Evolutionary conservation across 2,329 filamentous ascomycete species (phyloP), one percentile per base, ranked within the genome.

Genomic region (Xylariaceae sp.): DNA sequence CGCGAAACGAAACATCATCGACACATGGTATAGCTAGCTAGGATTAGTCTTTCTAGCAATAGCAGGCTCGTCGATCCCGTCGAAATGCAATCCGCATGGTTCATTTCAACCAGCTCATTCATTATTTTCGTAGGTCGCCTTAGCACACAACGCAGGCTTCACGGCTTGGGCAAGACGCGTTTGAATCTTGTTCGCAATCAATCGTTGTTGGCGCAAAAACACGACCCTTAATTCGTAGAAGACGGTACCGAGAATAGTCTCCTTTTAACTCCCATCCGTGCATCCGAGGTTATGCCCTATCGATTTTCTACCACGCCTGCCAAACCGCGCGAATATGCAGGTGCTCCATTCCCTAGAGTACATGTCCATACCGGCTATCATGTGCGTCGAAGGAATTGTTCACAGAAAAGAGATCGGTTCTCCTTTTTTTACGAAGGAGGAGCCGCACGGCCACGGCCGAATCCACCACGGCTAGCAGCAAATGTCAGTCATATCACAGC

Each of bases 391-490:
- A 71, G 67, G 69, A 69, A 68, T 65, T 68, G 64, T 69, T 63
- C 72, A 76, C 71, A 76, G 71, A 75, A 75, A 73, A 75, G 72
- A 64, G 66, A 71, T 66, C 59, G 61, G 54, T 74, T 73, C 72
- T 72, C 68, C 74, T 69, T 71, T 73, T 82, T 74, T 82, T 83
- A 86, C 73, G 84, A 86, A 70, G 85, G 80, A 75, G 88, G 85
- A 79, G 88, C 86, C 74, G 88, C 88, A 82, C 90, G 88, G 78
- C 90, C 91, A 87, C 91, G 90, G 76, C 91, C 92, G 77, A 88
- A 89, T 74, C 89, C 90, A 82, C 89, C 88, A 84, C 89, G 90
- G 88, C 85, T 87, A 69, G 68, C 18, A 57, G 55, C 34, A 57
- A 54, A 39, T 50, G 60, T 64, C 56, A 64, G 62, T 67, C 5